Conservation (phyloP, 768 basidiomycete genomes). For the Boletus subparvulus region DNA sequence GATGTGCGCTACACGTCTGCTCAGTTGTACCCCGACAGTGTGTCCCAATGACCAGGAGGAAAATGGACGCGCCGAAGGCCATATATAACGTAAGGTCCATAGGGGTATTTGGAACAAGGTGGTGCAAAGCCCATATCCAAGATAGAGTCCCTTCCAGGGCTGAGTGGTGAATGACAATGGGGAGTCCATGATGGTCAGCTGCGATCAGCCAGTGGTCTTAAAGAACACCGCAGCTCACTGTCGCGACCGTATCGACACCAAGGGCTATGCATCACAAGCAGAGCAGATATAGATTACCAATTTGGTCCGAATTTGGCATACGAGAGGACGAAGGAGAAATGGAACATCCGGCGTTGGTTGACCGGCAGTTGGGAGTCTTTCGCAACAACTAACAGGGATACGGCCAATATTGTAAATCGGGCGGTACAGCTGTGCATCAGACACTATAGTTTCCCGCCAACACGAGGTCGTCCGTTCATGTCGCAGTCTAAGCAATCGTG, state of each 20-base stretch:
- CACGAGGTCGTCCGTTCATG: not conserved
- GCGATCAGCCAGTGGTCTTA: too few species aligned
- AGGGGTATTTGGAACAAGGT: conserved; percentile 47
- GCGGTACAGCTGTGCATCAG: not conserved
- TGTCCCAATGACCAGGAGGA: conserved; percentile 47
- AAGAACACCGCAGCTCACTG: not conserved
- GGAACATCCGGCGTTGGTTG: too few species aligned
- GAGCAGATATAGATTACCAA: too few species aligned
- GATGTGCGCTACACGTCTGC: conserved; percentile 28
- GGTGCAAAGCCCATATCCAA: conserved; percentile 42
- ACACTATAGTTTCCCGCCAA: not conserved
- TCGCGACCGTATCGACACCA: not conserved
- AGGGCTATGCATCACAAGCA: not conserved
- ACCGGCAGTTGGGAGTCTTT: too few species aligned
- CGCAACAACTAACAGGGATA: too few species aligned
- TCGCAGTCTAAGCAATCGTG: conserved; percentile 21
- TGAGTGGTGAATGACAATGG: conserved; percentile 29
- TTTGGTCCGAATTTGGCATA: too few species aligned
- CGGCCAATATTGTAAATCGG: too few species aligned
- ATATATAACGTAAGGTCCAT: conserved; percentile 43
- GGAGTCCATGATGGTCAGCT: conserved; percentile 6
- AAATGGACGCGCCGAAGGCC: conserved; percentile 40
- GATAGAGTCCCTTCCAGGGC: conserved; percentile 50
- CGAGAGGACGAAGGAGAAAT: too few species aligned
- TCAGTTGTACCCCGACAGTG: conserved; percentile 36